phyloP scores from a whole-genome alignment of 139 green algal genomes.

The Parachlorella kessleri region DNA sequence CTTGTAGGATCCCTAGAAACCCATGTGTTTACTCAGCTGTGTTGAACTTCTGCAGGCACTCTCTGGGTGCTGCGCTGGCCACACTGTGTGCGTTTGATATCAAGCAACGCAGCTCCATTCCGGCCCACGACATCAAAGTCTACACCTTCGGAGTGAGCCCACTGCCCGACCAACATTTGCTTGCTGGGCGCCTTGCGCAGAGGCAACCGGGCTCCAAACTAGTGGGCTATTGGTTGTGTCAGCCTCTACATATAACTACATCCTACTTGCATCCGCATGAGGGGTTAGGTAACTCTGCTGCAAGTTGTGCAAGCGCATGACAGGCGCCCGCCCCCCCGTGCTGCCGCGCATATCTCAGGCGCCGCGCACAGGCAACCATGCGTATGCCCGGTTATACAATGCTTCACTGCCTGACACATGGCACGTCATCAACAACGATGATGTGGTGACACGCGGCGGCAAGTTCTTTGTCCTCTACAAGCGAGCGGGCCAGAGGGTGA shows the following conservation, averaged over 20 bases:
- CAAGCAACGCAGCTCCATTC: slow-evolving; percentile 5
- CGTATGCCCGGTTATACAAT: slow-evolving; percentile 55
- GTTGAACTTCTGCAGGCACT: slow-evolving; percentile 46
- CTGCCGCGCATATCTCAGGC: too few species aligned
- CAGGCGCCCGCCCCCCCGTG: too few species aligned
- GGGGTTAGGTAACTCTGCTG: too few species aligned
- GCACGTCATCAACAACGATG: slow-evolving; percentile 67
- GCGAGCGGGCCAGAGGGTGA: slow-evolving; percentile 42
- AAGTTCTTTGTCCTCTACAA: slow-evolving; percentile 56
- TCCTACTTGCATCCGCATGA: too few species aligned
- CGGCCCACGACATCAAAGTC: not conserved
- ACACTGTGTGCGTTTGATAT: slow-evolving; percentile 48
- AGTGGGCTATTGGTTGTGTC: too few species aligned
- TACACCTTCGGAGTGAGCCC: slow-evolving; percentile 57
- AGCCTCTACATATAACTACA: too few species aligned
- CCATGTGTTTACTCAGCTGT: too few species aligned
- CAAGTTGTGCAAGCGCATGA: too few species aligned
- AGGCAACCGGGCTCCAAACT: too few species aligned
- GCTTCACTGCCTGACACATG: slow-evolving; percentile 55
- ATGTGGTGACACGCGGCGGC: slow-evolving; percentile 31
- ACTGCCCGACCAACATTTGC: too few species aligned
- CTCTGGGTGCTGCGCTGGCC: slow-evolving; percentile 53
- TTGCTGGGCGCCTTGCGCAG: too few species aligned
- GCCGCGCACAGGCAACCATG: slow-evolving; percentile 62
- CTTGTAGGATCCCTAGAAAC: too few species aligned